These are phyloP conservation scores for Saccharum officinarum DNA, from an alignment of 176 grass and related monocot species.

Conservation along the genomic window DNA sequence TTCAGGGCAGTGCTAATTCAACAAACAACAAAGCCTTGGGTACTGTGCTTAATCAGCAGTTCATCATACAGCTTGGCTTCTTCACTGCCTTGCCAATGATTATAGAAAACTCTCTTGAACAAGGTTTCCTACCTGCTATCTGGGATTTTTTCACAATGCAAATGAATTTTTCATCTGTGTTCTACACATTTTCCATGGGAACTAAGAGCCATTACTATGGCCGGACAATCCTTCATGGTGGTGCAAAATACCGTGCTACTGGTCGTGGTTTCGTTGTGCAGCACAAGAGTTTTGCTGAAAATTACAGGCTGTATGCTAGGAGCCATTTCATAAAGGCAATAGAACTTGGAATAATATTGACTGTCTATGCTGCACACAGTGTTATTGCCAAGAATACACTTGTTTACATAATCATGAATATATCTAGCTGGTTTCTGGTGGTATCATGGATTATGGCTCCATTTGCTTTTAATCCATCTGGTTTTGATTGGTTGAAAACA, in stretches of 20 bases:
- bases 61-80: constrained; percentile 86
- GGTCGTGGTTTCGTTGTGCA: constrained; percentile 97
- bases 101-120: constrained; percentile 89
- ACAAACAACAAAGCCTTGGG: constrained; percentile 85
- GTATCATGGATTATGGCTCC: constrained; percentile 96
- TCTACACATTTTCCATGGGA: constrained; percentile 99
- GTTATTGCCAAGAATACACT: constrained; percentile 76
- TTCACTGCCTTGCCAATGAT: constrained; percentile 98
- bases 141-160: constrained; percentile 99
- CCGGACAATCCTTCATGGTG: constrained; percentile 96
- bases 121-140: constrained; percentile 77
- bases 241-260: constrained; percentile 95
- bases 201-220: constrained; percentile 96
- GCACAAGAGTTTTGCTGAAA: constrained; percentile 94
- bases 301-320: constrained; percentile 92
- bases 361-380: constrained; percentile 85
- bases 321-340: constrained; percentile 99
- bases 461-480: constrained; percentile 97
- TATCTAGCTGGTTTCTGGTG: constrained; percentile 94
- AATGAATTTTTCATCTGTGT: constrained; percentile 82
- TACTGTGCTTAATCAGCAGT: constrained; percentile 87
- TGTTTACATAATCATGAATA: constrained; percentile 91
- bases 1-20: constrained; percentile 67
- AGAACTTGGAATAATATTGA: constrained; percentile 92
- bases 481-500: constrained; percentile 99